A percentile compares a stretch with the other conserved stretches of the same genome.
Evolutionary conservation across 2,329 filamentous ascomycete genomes (phyloP).

Genomic region (Incumbomyces delicatus): DNA sequence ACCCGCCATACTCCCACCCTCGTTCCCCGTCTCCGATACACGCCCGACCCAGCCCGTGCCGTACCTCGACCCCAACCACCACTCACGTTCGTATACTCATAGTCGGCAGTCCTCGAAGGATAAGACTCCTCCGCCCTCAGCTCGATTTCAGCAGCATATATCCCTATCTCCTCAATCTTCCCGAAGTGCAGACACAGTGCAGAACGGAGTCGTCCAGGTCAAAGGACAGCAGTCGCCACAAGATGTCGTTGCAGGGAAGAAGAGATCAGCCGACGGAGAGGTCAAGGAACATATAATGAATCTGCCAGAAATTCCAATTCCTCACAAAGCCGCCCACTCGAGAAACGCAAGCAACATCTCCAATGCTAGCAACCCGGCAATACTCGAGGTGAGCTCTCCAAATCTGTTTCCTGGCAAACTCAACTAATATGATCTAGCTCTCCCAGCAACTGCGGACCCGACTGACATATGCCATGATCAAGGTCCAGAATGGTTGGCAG

Average conservation of each 20-base stretch:
- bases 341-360: conserved; percentile 63
- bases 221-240: conserved; percentile 2
- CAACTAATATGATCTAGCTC: conserved; percentile 41
- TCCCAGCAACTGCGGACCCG: conserved; percentile 72
- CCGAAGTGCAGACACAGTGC: background rate
- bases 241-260: conserved; percentile 40
- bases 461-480: conserved; percentile 86
- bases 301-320: conserved; percentile 25
- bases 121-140: background rate
- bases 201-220: background rate
- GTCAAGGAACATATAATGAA: conserved; percentile 48
- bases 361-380: conserved; percentile 44
- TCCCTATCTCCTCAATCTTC: conserved; percentile 1
- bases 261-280: conserved; percentile 67
- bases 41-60: conserved; percentile 1
- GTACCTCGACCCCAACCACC: conserved; percentile 1
- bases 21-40: conserved; percentile 6
- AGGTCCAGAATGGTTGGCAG: conserved; percentile 85
- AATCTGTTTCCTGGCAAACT: conserved; percentile 2
- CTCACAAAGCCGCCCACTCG: conserved; percentile 46
- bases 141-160: background rate
- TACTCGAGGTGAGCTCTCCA: conserved; percentile 63
- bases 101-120: conserved; percentile 1
- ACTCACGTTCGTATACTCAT: background rate
- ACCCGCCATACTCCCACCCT: background rate